Base-by-base conservation (phyloP, 257 asterid genomes). In the Ilex aquifolium region DNA sequence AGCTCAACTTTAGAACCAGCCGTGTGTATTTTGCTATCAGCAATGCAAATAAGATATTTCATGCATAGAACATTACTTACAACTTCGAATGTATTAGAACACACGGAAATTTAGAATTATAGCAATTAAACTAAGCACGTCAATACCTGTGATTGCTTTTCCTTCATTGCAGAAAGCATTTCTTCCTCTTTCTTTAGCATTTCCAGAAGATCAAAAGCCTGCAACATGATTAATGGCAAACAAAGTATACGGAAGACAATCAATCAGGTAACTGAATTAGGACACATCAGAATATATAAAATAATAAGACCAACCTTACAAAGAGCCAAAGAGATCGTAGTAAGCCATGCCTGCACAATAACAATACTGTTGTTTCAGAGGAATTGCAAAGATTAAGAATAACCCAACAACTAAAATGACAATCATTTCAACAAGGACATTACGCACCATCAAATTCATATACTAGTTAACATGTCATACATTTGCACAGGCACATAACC, bases 181-280 rank as follows among this genome's bases (percentile, higher is more conserved):
- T 87, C 96, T 63, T 90, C 96, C 77, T 93, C 99, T 80, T 84
- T 90, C 86, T 80, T 89, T 60, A 93, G 83, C 99, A 90, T 84
- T 69, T 93, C 99, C 72, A 86, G 81, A 70, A 90, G 75, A 87
- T 93, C 99, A 77, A 93, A 90, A 49, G 95, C 85, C 97, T 93
- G 79, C 29, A 72, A 48, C 42, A 36, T 2, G 42, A 36, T 36
- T 4, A 36, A 36, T 8, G 42, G 42, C 42, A 36, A 36, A 4
- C 42, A 36, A 36, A 36, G 7, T 36, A 36, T 36, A 36, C 8
- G 5, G 42, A 36, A 36, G 42, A 36, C 5, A 36, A 36, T 36
- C 42, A 36, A 36, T 36, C 42, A 36, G 7, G 8, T 36, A 36
- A 8, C 42, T 0, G 8, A 36, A 36, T 36, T 36, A 36, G 8